Conservation (phyloP, 129 eudicot genomes). For the Kitagawia praeruptora region DNA sequence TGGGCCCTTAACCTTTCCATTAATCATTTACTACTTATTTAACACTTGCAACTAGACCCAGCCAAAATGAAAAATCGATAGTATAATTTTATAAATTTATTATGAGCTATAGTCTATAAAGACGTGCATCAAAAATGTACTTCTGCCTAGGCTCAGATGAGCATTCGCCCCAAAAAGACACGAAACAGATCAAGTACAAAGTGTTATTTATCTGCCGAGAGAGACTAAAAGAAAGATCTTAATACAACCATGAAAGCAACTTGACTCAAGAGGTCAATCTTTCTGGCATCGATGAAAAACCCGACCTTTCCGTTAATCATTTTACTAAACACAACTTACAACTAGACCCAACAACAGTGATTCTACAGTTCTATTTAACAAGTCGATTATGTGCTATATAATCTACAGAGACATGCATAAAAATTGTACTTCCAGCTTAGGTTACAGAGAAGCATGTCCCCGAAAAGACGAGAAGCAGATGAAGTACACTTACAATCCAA, state of each 20-base stretch:
- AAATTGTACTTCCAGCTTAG: neutral
- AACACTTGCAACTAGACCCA: neutral
- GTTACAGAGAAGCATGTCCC: neutral
- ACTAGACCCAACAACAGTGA: neutral
- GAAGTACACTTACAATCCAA: slow-evolving; percentile 6
- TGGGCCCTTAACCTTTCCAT: neutral
- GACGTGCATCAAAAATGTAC: neutral
- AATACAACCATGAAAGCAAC: neutral
- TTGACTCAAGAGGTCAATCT: neutral
- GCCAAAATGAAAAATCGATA: neutral
- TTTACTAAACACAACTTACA: neutral
- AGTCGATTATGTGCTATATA: neutral
- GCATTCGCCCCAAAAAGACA: neutral
- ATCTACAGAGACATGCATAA: neutral
- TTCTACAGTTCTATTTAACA: neutral
- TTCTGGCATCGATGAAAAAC: neutral
- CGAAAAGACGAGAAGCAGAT: neutral
- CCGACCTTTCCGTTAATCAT: neutral
- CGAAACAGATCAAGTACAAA: neutral
- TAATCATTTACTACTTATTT: neutral
- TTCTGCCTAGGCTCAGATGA: neutral
- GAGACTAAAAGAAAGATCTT: neutral
- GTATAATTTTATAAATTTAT: neutral
- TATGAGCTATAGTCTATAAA: neutral
- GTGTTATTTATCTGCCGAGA: neutral